Evolutionary conservation across 495 filamentous ascomycete genomes (phyloP), one percentile per base, ranked within the genome.

Genomic region (Clavariopsis aquatica): DNA sequence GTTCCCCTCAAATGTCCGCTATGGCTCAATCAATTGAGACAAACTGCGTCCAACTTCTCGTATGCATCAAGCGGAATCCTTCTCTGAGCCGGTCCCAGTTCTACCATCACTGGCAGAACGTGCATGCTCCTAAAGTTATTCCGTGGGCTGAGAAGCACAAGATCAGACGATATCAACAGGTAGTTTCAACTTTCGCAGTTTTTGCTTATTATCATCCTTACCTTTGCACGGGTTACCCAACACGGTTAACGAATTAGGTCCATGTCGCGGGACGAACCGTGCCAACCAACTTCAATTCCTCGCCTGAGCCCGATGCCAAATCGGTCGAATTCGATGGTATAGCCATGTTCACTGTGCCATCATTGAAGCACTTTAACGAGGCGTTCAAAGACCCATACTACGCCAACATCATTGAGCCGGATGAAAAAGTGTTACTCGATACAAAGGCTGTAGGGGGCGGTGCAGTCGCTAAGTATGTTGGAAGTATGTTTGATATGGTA

Each of bases 21-120:
- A 59, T 59, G n/a, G 38, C 23, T 6, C 24, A 59, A 31, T n/a
- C 43, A 8, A 10, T 52, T 29, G 52, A 49, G 22, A 13, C 22
- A 57, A 26, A 13, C 27, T 49, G 43, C 38, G 26, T 64, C 22
- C 52, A 57, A 34, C 9, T 64, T n/a, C 10, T 57, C 12, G 41
- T 20, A 0, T 57, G 52, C 52, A 64, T 51, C 61, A 64, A 45
- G 23, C 38, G 61, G 5, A 64, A 57, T 22, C 61, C 41, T 5
- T 2, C 52, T 10, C 19, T 64, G 27, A 64, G 24, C 24, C 41
- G 17, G 13, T 52, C 38, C 1, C 52, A 64, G 29, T 64, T 64
- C 61, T 57, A 57, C 53, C 41, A 64, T 10, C 61, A 64, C 28
- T 64, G 61, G 61, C 28, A 64, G 45, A 38, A 57, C 12, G 53